These are phyloP conservation scores for Cladosporium halotolerans DNA, from an alignment of 2,329 filamentous ascomycete species.

Conservation along the genomic window DNA sequence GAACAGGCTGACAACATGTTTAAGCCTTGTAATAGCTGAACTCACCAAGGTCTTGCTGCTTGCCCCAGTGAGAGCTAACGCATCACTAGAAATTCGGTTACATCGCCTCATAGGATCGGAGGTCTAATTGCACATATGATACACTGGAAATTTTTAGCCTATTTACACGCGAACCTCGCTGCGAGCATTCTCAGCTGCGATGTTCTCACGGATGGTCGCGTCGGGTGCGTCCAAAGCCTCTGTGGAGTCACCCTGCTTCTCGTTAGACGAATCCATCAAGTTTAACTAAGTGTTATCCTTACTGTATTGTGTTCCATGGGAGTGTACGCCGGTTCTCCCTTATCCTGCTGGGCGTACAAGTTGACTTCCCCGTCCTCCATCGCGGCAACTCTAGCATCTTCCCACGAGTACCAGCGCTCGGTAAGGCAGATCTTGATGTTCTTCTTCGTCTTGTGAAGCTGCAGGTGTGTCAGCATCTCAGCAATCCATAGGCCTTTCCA, in stretches of 20 bases:
- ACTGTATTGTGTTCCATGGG: slow-evolving; percentile 2
- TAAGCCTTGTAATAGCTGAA: too few species aligned
- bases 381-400: slow-evolving; percentile 64
- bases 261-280: background rate
- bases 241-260: background rate
- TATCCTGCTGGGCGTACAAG: slow-evolving; percentile 32
- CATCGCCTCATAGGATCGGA: too few species aligned
- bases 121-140: slow-evolving; percentile 4
- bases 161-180: background rate
- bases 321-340: background rate
- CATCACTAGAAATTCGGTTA: too few species aligned
- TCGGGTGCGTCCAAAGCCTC: background rate
- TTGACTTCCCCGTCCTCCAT: slow-evolving; percentile 62
- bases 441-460: slow-evolving; percentile 74
- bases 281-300: background rate
- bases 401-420: slow-evolving; percentile 83
- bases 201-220: background rate
- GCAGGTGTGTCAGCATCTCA: slow-evolving; percentile 6
- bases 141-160: background rate
- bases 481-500: background rate
- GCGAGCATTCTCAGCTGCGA: background rate
- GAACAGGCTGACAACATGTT: too few species aligned
- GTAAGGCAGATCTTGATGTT: slow-evolving; percentile 79
- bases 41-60: too few species aligned
- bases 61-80: too few species aligned